Evolutionary conservation across 306 rosid genomes (phyloP).

Genomic region (Erythrophleum fordii): DNA sequence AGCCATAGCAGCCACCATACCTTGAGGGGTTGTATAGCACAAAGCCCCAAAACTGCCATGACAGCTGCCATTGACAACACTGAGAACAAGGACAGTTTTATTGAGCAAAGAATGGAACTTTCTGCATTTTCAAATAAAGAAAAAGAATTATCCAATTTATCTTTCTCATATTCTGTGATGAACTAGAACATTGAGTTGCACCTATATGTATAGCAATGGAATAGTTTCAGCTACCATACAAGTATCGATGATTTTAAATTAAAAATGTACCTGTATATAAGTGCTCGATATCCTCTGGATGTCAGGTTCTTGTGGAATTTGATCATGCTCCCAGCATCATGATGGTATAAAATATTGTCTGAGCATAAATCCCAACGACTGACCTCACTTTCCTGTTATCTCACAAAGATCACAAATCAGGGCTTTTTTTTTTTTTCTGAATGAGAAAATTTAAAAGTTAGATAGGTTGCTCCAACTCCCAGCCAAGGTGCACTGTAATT

Average conservation of each 20-base stretch:
- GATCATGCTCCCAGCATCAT: slow-evolving; percentile 97
- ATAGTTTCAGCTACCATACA: background rate
- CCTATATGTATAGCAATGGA: too few relatives aligned
- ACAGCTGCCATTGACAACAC: too few relatives aligned
- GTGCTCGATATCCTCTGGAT: slow-evolving; percentile 76
- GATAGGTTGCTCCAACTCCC: background rate
- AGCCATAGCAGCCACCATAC: too few relatives aligned
- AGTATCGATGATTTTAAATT: slow-evolving; percentile 13
- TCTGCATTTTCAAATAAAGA: too few relatives aligned
- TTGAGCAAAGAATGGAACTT: too few relatives aligned
- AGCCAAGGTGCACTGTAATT: background rate
- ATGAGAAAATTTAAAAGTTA: background rate
- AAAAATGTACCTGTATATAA: slow-evolving; percentile 75
- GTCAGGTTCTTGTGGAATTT: slow-evolving; percentile 84
- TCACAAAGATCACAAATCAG: slow-evolving; percentile 25
- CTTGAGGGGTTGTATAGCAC: too few relatives aligned
- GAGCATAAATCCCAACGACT: slow-evolving; percentile 76
- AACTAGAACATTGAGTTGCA: too few relatives aligned
- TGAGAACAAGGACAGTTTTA: too few relatives aligned
- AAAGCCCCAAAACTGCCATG: too few relatives aligned
- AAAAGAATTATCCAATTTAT: too few relatives aligned
- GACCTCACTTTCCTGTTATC: slow-evolving; percentile 52
- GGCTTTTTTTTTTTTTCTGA: background rate
- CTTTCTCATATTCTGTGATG: too few relatives aligned
- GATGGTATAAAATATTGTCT: slow-evolving; percentile 38